Conservation (phyloP, 257 asterid genomes). For the Buddleja alternifolia region DNA sequence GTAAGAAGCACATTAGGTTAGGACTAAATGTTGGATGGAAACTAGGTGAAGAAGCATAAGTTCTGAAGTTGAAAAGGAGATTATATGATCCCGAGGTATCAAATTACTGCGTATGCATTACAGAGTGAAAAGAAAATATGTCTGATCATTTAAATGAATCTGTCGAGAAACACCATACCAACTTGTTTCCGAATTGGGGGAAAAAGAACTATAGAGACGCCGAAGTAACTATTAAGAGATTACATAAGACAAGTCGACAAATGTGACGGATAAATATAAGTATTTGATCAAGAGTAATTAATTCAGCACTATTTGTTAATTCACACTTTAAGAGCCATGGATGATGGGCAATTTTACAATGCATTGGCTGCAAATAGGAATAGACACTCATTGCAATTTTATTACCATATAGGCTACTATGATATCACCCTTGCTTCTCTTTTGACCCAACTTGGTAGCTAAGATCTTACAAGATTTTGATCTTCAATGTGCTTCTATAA, state of each 20-base stretch:
- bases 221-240: not conserved
- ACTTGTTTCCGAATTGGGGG: not conserved
- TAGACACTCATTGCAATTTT: not conserved
- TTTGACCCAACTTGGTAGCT: conserved; percentile 10
- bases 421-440: not conserved
- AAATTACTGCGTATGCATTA: not conserved
- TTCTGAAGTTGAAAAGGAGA: conserved; percentile 4
- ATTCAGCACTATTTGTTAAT: not conserved
- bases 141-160: not conserved
- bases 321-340: too few relatives aligned
- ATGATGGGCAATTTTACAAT: not conserved
- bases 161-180: conserved; percentile 6
- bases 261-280: not conserved
- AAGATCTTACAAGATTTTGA: conserved; percentile 4
- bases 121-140: not conserved
- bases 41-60: not conserved
- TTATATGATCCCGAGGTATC: not conserved
- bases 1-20: conserved; percentile 10
- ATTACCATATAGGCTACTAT: not conserved
- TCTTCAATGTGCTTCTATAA: conserved; percentile 2
- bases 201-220: not conserved
- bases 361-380: not conserved
- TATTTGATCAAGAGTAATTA: conserved; percentile 19
- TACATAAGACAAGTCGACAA: not conserved
- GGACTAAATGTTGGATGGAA: not conserved